Percentiles rank a stretch among this genome's conserved stretches.
Evolutionary conservation across 2,329 filamentous ascomycete genomes (phyloP).

Genomic region (Trichoderma sp.): DNA sequence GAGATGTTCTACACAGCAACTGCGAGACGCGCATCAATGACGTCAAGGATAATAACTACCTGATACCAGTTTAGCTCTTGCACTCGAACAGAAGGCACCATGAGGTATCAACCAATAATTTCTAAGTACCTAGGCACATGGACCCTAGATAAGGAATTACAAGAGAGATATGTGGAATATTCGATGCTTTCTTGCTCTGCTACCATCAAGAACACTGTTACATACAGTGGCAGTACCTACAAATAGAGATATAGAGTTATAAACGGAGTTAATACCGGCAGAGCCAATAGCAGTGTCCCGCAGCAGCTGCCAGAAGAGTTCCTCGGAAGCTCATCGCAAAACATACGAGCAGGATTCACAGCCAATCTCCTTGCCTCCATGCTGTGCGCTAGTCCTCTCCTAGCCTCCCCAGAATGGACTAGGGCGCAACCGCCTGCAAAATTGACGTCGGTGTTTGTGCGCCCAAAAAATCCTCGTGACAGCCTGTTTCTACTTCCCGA

Average conservation of each 20-base stretch:
- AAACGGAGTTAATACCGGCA: not conserved
- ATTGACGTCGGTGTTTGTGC: slow-evolving; percentile 14
- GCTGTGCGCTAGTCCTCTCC: not conserved
- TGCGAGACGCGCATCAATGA: not conserved
- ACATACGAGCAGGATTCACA: not conserved
- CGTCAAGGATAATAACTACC: not conserved
- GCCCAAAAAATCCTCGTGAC: slow-evolving; percentile 17
- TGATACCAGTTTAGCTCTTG: not conserved
- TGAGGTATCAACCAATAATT: not conserved
- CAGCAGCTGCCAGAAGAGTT: not conserved
- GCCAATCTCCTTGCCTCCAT: not conserved
- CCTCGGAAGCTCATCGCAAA: not conserved
- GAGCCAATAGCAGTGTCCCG: not conserved
- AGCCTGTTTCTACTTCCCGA: not conserved
- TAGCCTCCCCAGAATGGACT: not conserved
- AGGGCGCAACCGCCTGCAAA: not conserved
- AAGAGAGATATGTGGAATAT: too few species aligned
- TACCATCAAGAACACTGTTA: not conserved
- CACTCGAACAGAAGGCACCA: not conserved
- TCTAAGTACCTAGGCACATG: too few species aligned
- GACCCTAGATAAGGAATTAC: too few species aligned
- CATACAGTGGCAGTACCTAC: not conserved
- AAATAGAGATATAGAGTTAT: not conserved
- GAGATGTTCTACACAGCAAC: not conserved
- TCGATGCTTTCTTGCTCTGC: not conserved